Conservation (phyloP, 2,329 filamentous ascomycete species). For the Allantophomopsis cytisporea region DNA sequence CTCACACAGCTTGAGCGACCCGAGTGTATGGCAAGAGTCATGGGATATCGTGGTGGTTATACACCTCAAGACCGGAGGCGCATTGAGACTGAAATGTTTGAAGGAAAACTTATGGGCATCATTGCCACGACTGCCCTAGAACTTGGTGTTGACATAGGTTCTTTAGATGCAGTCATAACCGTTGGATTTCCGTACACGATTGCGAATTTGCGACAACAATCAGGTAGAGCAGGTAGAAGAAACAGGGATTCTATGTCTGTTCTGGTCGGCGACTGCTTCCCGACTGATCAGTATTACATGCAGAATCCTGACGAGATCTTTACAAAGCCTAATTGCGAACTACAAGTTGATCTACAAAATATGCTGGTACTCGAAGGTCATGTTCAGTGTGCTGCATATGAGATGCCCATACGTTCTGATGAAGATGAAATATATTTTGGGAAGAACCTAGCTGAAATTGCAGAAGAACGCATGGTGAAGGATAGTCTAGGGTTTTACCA, state of each 20-base stretch:
- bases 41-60: constrained; percentile 93
- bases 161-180: constrained; percentile 83
- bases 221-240: constrained; percentile 77
- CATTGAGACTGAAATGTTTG: constrained; percentile 95
- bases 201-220: constrained; percentile 87
- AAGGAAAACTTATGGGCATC: constrained; percentile 84
- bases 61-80: constrained; percentile 77
- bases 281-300: constrained; percentile 95
- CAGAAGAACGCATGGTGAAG: constrained; percentile 56
- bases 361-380: constrained; percentile 87
- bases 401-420: constrained; percentile 77
- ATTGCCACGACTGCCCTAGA: constrained; percentile 90
- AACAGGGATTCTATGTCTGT: constrained; percentile 91
- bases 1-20: constrained; percentile 57
- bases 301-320: constrained; percentile 89
- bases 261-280: constrained; percentile 76
- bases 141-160: constrained; percentile 89
- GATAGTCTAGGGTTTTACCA: constrained; percentile 79
- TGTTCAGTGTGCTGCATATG: constrained; percentile 86
- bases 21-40: constrained; percentile 69
- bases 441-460: constrained; percentile 54
- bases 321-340: constrained; percentile 74
- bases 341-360: constrained; percentile 87
- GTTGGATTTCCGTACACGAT: constrained; percentile 95
- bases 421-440: constrained; percentile 74